phyloP scores from a whole-genome alignment of 2,329 filamentous ascomycete genomes.

The Colletotrichum lupini region DNA sequence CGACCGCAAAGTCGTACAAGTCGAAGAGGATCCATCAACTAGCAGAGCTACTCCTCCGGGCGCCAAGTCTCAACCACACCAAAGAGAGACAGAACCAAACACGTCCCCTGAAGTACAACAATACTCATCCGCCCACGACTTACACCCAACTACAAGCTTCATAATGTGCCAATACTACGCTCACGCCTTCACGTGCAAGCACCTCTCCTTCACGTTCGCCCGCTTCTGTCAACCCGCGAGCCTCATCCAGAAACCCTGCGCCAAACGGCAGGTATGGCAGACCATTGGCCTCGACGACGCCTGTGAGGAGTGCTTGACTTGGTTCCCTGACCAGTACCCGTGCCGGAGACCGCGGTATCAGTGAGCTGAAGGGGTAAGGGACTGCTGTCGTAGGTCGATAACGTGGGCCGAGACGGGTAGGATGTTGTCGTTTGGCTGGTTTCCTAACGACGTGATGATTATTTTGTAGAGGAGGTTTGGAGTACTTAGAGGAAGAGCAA shows the following conservation, averaged over 20 bases:
- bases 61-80: neutral
- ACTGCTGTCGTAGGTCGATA: neutral
- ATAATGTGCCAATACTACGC: slow-evolving; percentile 53
- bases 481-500: neutral
- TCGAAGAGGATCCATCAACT: neutral
- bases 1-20: neutral
- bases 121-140: too few species aligned
- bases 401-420: too few species aligned
- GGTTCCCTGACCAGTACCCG: slow-evolving; percentile 42
- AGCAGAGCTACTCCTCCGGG: neutral
- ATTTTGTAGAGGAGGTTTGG: neutral
- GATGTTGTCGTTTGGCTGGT: neutral
- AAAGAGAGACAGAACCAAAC: too few species aligned
- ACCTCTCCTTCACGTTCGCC: slow-evolving; percentile 47
- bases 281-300: slow-evolving; percentile 48
- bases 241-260: slow-evolving; percentile 50
- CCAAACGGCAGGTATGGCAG: slow-evolving; percentile 47
- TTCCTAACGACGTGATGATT: neutral
- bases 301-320: slow-evolving; percentile 48
- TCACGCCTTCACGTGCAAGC: slow-evolving; percentile 49
- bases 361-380: neutral
- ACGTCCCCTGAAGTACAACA: too few species aligned
- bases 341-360: slow-evolving; percentile 22
- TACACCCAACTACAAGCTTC: neutral
- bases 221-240: slow-evolving; percentile 48